Evolutionary conservation across 495 filamentous ascomycete genomes (phyloP).

Genomic region (Aspergillus olivimuriae): DNA sequence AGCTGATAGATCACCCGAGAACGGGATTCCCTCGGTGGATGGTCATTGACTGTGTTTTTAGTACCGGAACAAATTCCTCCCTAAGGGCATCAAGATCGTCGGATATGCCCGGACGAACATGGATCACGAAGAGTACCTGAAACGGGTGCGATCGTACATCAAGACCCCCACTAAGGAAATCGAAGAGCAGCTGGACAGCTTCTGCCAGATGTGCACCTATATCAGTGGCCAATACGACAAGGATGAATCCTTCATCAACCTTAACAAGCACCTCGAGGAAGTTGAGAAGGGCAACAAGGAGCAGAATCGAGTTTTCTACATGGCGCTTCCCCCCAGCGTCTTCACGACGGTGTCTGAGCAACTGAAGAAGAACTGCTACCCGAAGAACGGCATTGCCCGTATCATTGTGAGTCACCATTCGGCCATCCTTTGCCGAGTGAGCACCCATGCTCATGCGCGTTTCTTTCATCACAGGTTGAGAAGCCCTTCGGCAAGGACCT

Average conservation of each 20-base stretch:
- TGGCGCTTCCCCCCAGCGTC: conserved; percentile 96
- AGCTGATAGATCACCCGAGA: not conserved
- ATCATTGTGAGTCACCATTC: conserved; percentile 68
- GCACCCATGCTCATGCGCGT: conserved; percentile 8
- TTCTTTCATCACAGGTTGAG: conserved; percentile 63
- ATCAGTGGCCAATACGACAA: conserved; percentile 95
- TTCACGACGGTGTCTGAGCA: conserved; percentile 97
- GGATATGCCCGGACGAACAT: conserved; percentile 99
- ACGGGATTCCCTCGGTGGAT: not conserved
- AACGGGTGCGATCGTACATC: conserved; percentile 93
- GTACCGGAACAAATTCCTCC: conserved; percentile 98
- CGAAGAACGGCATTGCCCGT: conserved; percentile 77
- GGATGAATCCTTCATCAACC: conserved; percentile 86
- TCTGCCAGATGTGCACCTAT: conserved; percentile 84
- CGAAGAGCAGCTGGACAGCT: conserved; percentile 87
- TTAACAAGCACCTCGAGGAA: conserved; percentile 84
- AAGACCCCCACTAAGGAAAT: conserved; percentile 98
- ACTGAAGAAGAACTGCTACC: conserved; percentile 95
- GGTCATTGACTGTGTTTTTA: conserved; percentile 34
- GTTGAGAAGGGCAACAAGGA: conserved; percentile 77
- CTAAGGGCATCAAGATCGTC: conserved; percentile 94
- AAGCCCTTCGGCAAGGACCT: conserved; percentile 99
- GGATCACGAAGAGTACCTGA: conserved; percentile 93
- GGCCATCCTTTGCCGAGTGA: not conserved
- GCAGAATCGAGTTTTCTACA: conserved; percentile 95